Evolutionary conservation across 2,329 filamentous ascomycete genomes (phyloP).

Genomic region (Phyllosticta paracitricarpa): DNA sequence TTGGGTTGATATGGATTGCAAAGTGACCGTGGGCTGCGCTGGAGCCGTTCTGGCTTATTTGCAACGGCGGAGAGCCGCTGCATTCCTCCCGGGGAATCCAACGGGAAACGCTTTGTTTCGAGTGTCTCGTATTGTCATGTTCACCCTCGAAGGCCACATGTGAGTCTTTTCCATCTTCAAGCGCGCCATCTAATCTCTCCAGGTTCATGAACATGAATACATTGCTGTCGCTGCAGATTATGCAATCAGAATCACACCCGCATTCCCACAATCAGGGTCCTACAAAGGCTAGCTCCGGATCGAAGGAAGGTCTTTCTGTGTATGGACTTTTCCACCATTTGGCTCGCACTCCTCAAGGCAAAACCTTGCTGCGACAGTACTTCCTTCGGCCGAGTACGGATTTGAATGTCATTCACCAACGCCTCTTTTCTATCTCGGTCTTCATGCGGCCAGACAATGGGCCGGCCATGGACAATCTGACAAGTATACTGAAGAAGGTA

Average conservation of each 20-base stretch:
- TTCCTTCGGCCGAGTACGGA: constrained; percentile 73
- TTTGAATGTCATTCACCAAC: constrained; percentile 55
- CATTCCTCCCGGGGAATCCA: constrained; percentile 52
- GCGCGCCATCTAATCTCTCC: not conserved
- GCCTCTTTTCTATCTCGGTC: constrained; percentile 58
- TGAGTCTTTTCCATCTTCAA: constrained; percentile 21
- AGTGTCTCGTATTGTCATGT: constrained; percentile 61
- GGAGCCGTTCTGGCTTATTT: constrained; percentile 79
- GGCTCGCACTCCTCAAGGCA: constrained; percentile 71
- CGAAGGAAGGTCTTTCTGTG: constrained; percentile 73
- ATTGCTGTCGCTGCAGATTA: constrained; percentile 71
- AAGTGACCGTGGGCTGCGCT: constrained; percentile 67
- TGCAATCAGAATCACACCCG: constrained; percentile 73
- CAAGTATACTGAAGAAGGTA: constrained; percentile 55
- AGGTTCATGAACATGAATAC: constrained; percentile 81
- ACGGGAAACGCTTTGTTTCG: constrained; percentile 46
- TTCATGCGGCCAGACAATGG: constrained; percentile 61
- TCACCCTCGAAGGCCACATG: constrained; percentile 57
- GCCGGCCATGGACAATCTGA: constrained; percentile 44
- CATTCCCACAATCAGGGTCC: constrained; percentile 69
- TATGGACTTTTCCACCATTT: constrained; percentile 73
- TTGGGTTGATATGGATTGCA: constrained; percentile 64
- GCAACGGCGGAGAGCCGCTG: constrained; percentile 54
- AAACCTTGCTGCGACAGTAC: constrained; percentile 59
- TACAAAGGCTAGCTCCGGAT: constrained; percentile 47